Evolutionary conservation across 2,329 filamentous ascomycete genomes (phyloP).

Genomic region (Alternaria metachromatica): DNA sequence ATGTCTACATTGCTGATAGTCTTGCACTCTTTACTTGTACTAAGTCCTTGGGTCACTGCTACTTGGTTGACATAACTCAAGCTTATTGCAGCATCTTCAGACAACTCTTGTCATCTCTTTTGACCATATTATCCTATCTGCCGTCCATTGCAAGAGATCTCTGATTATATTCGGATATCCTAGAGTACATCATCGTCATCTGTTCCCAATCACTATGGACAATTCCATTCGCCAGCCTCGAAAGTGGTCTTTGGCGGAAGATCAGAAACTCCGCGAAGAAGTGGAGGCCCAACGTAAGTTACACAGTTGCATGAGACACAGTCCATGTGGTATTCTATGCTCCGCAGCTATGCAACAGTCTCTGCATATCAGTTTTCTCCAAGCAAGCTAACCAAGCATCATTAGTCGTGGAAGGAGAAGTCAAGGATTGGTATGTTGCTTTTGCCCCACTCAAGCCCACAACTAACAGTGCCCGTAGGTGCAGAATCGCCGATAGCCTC

Average conservation of each 20-base stretch:
- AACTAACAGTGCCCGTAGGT: slow-evolving; percentile 30
- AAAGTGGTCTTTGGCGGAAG: slow-evolving; percentile 38
- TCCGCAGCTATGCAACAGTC: not conserved
- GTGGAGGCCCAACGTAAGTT: slow-evolving; percentile 35
- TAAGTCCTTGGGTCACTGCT: not conserved
- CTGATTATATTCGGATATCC: not conserved
- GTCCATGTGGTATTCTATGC: not conserved
- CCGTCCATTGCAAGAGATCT: not conserved
- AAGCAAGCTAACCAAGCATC: not conserved
- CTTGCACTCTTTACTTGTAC: not conserved
- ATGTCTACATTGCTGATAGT: slow-evolving; percentile 3
- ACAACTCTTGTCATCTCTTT: not conserved
- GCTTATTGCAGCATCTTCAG: not conserved
- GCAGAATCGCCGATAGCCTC: slow-evolving; percentile 46
- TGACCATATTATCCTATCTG: not conserved
- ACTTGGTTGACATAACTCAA: not conserved
- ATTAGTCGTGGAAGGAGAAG: slow-evolving; percentile 27
- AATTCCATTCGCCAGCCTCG: slow-evolving; percentile 32
- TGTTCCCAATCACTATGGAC: slow-evolving; percentile 8
- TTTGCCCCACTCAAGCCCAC: not conserved
- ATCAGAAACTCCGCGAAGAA: slow-evolving; percentile 35
- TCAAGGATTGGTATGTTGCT: slow-evolving; percentile 38
- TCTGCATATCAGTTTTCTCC: not conserved
- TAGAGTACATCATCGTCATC: not conserved
- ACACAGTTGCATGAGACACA: not conserved